A percentile compares a stretch with the other conserved stretches of the same genome.
Evolutionary conservation across 1,284 basidiomycete species (phyloP).

Genomic region (Tylopilus sp.): DNA sequence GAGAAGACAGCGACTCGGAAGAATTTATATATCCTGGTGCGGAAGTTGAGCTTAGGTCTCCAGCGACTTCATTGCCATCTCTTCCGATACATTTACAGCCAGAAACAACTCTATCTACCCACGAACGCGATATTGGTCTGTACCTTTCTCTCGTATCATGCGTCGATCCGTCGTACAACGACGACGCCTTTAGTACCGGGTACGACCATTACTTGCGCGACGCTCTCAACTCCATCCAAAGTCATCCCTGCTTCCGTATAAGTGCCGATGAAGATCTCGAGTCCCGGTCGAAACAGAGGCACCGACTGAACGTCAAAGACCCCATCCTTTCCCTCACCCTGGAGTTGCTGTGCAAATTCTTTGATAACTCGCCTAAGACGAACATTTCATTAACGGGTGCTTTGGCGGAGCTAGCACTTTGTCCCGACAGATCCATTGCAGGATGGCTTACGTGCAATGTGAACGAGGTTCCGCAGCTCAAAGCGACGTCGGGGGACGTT

Average conservation of each 20-base stretch:
- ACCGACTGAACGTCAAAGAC: constrained; percentile 77
- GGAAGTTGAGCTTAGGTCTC: constrained; percentile 30
- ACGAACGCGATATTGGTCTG: constrained; percentile 78
- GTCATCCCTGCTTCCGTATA: constrained; percentile 54
- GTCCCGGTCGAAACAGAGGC: constrained; percentile 48
- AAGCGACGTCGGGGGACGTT: constrained; percentile 21
- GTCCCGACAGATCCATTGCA: constrained; percentile 80
- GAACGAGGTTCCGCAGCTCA: constrained; percentile 34
- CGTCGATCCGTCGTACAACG: constrained; percentile 70
- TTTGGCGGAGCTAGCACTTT: constrained; percentile 72
- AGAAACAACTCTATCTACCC: constrained; percentile 68
- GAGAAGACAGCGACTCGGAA: constrained; percentile 60
- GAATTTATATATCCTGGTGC: constrained; percentile 62
- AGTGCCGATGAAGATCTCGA: constrained; percentile 39
- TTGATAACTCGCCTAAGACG: constrained; percentile 79
- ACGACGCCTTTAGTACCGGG: constrained; percentile 78
- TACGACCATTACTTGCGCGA: constrained; percentile 85
- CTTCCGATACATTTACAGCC: constrained; percentile 53
- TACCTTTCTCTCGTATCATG: constrained; percentile 78
- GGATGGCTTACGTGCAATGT: constrained; percentile 82
- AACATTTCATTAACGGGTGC: constrained; percentile 88
- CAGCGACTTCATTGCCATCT: constrained; percentile 16
- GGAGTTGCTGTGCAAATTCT: constrained; percentile 71
- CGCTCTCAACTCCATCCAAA: constrained; percentile 67
- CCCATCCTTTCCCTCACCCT: constrained; percentile 72